Evolutionary conservation across 306 rosid species (phyloP), one percentile per base, ranked within the genome.

Genomic region (Rubus idaeus): DNA sequence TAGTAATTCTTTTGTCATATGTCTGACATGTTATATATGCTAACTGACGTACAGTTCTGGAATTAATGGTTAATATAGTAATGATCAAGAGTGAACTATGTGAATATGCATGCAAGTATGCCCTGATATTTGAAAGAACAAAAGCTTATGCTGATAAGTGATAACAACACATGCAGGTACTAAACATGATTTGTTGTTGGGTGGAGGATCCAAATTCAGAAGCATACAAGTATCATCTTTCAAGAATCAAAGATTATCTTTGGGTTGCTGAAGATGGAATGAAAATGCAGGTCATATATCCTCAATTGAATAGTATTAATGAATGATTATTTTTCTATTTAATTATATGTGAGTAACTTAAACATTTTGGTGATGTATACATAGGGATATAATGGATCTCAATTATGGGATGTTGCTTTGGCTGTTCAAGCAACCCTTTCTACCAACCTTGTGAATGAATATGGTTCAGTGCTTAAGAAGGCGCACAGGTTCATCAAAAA

Each of bases 261-360:
- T 92, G 96, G 97, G 64, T 92, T 10, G 97, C 96, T 3, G 97
- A 92, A 84, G 97, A 92, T 80, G 97, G 97, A 69, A 82, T 92
- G 93, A 92, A 92, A 87, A 88, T 92, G 96, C 97, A 90, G 94
- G 96, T 87, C 20, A 56, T n/a, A n/a, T n/a, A n/a, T 56, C 75
- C 62, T 71, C 17, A 35, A 71, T 4, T 17, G 26, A 10, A 4
- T 17, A 26, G 11, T 26, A 21, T 7, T 3, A 46, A 5, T 57
- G 63, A 21, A 70, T 16, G 6, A 70, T 50, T 50, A 9, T 2
- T 49, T 14, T 70, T 37, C 35, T 57, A 8, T n/a, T 3, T 26
- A 50, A 3, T n/a, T n/a, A n/a, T n/a, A n/a, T n/a, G n/a, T n/a
- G n/a, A 70, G 45, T 50, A 50, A 50, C 35, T 30, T 8, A 4